A percentile compares a stretch with the other conserved stretches of the same genome.
These are phyloP conservation scores for Suillus tomentosus DNA, from an alignment of 768 basidiomycete species.

Conservation along the genomic window DNA sequence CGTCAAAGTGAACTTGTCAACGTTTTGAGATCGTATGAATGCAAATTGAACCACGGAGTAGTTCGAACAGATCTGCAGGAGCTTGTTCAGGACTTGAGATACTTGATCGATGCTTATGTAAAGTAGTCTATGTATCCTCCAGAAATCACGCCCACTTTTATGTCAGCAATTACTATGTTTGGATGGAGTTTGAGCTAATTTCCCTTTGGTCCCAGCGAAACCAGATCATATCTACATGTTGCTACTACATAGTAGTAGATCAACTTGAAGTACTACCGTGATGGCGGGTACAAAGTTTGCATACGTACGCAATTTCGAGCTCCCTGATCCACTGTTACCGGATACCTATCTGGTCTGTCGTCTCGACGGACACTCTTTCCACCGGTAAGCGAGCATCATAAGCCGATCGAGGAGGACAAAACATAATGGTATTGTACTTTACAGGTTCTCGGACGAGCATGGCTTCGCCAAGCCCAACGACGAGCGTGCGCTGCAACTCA, in stretches of 20 bases:
- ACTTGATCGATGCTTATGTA: too few relatives aligned
- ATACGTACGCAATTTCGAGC: slow-evolving; percentile 89
- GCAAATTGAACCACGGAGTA: not conserved
- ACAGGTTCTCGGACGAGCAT: slow-evolving; percentile 85
- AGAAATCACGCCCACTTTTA: not conserved
- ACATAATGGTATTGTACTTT: not conserved
- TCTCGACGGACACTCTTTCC: slow-evolving; percentile 92
- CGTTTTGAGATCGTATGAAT: not conserved
- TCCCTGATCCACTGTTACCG: slow-evolving; percentile 83
- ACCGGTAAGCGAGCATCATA: slow-evolving; percentile 57
- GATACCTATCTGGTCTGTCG: slow-evolving; percentile 84
- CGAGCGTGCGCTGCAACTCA: slow-evolving; percentile 77
- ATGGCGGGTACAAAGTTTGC: slow-evolving; percentile 96
- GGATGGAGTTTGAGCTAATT: not conserved
- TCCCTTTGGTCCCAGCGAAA: not conserved
- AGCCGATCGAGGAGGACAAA: not conserved
- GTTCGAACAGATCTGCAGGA: not conserved
- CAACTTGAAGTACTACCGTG: not conserved
- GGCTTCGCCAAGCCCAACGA: slow-evolving; percentile 92
- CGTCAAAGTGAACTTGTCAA: not conserved
- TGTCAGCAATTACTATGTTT: not conserved
- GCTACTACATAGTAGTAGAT: not conserved
- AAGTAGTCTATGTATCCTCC: too few relatives aligned
- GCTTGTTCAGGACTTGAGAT: not conserved
- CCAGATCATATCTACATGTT: not conserved